These are phyloP conservation scores for Lactarius pseudohatsudake DNA, from an alignment of 768 basidiomycete genomes.

Conservation along the genomic window DNA sequence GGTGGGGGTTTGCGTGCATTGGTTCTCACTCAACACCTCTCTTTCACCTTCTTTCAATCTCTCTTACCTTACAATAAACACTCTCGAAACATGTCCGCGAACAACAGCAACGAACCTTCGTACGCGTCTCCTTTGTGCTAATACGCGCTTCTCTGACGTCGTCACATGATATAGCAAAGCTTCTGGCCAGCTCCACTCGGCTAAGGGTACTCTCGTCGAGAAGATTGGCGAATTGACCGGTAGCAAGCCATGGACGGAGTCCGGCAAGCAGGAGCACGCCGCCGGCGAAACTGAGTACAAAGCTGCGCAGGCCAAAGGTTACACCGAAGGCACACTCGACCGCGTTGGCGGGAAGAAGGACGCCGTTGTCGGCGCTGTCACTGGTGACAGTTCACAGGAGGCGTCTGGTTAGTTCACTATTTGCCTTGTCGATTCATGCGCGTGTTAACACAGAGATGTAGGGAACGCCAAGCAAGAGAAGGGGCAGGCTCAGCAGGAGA, in stretches of 20 bases:
- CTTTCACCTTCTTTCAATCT: background rate
- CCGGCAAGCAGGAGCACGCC: constrained; percentile 52
- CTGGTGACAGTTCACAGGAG: constrained; percentile 56
- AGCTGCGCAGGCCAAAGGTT: constrained; percentile 50
- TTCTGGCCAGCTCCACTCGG: constrained; percentile 42
- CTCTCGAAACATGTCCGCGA: constrained; percentile 21
- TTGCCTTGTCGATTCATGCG: background rate
- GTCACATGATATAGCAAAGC: constrained; percentile 34
- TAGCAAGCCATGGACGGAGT: constrained; percentile 41
- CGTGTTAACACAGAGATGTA: constrained; percentile 28
- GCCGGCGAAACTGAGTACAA: constrained; percentile 49
- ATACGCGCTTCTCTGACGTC: background rate
- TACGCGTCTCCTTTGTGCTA: background rate
- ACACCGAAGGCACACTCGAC: constrained; percentile 48
- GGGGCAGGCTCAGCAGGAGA: constrained; percentile 52
- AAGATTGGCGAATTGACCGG: constrained; percentile 47
- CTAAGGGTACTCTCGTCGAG: constrained; percentile 42
- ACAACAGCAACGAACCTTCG: constrained; percentile 25
- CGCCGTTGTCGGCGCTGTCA: constrained; percentile 52
- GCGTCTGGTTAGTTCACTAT: constrained; percentile 39
- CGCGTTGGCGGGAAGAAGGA: constrained; percentile 52
- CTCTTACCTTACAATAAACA: background rate
- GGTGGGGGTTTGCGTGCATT: too few relatives aligned
- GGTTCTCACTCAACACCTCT: background rate
- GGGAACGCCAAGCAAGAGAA: constrained; percentile 57